phyloP scores from a whole-genome alignment of 306 rosid genomes.

The Trifolium pratense region DNA sequence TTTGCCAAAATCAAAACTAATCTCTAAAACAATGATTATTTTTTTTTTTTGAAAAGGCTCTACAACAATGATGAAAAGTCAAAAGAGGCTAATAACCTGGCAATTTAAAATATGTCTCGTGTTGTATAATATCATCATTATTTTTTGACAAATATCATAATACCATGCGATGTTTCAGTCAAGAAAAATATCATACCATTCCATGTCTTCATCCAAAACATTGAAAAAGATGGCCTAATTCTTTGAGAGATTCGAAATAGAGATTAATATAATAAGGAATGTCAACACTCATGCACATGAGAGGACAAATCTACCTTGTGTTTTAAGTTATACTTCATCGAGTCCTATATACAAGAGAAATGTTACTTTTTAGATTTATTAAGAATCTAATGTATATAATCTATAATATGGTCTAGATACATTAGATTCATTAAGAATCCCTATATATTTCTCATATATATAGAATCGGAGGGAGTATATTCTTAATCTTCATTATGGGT shows the following conservation, averaged over 20 bases:
- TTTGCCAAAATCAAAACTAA: constrained; percentile 11
- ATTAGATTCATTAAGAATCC: too few species aligned
- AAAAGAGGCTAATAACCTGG: background rate
- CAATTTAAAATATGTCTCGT: background rate
- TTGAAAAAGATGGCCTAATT: constrained; percentile 24
- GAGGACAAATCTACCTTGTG: constrained; percentile 40
- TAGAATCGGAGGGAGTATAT: too few species aligned
- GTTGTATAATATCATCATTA: background rate
- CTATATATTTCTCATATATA: too few species aligned
- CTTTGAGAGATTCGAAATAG: constrained; percentile 43
- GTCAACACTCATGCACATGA: constrained; percentile 36
- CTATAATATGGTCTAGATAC: too few species aligned
- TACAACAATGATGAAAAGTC: too few species aligned
- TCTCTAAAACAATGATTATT: too few species aligned
- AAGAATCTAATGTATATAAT: too few species aligned
- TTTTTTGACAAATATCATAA: too few species aligned
- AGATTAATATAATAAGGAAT: constrained; percentile 34
- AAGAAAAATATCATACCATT: background rate
- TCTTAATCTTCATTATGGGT: too few species aligned
- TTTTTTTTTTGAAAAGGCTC: too few species aligned
- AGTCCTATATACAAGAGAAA: too few species aligned
- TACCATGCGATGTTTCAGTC: background rate
- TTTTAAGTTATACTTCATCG: background rate
- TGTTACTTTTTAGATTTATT: too few species aligned
- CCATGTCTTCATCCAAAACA: constrained; percentile 44